Conservation (phyloP, 192 early-diverging fungal genomes). For the Backusella parvicylindrica region DNA sequence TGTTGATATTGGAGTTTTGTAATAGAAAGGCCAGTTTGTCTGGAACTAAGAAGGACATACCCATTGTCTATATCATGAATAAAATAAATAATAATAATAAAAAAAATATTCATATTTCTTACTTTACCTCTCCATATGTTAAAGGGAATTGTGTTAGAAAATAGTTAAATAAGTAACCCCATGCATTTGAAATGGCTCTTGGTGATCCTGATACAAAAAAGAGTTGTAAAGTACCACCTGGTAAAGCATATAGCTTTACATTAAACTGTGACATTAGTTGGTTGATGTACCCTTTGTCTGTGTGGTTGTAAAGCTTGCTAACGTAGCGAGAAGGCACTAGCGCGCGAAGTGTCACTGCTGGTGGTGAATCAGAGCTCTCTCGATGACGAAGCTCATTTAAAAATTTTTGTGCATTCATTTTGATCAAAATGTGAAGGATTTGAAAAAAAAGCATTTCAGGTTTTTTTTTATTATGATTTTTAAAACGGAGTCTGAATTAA, state of each 20-base stretch:
- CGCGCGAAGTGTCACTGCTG: neutral
- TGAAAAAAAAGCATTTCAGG: too few relatives aligned
- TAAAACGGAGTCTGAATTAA: too few relatives aligned
- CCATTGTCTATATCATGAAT: neutral
- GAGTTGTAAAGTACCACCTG: neutral
- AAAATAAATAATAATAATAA: neutral
- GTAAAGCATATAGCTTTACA: neutral
- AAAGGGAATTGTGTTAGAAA: neutral
- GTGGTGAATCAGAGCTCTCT: neutral
- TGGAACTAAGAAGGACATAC: neutral
- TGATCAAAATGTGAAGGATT: too few relatives aligned
- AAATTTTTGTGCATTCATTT: neutral
- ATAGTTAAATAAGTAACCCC: neutral
- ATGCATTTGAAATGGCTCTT: neutral
- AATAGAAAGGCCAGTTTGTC: neutral
- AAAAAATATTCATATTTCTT: too few relatives aligned
- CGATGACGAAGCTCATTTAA: neutral
- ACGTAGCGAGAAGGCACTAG: neutral
- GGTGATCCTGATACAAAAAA: neutral
- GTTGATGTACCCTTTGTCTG: neutral
- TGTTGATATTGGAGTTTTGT: neutral
- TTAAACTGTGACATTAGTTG: neutral
- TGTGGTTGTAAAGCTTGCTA: neutral
- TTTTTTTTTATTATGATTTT: too few relatives aligned
- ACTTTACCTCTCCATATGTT: neutral